phyloP scores from a whole-genome alignment of 805 yeast species.

The Jamesozyma piceae region DNA sequence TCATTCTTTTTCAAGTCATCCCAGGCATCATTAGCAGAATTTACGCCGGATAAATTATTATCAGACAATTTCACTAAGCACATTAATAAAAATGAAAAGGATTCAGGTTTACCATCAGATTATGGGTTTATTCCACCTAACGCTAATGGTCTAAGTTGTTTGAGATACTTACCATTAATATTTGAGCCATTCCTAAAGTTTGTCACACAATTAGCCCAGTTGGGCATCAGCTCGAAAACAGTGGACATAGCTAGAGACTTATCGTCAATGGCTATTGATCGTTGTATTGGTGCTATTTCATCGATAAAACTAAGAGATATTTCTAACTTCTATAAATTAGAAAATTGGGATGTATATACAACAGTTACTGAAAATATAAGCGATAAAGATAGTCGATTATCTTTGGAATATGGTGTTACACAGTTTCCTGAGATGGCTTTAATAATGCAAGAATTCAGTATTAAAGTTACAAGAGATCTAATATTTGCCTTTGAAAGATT shows the following conservation, averaged over 20 bases:
- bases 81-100: conserved; percentile 5
- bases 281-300: conserved; percentile 40
- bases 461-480: conserved; percentile 28
- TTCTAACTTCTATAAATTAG: conserved; percentile 32
- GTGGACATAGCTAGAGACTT: conserved; percentile 32
- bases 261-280: conserved; percentile 33
- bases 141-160: conserved; percentile 52
- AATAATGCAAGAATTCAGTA: conserved; percentile 28
- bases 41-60: not conserved
- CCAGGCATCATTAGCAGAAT: conserved; percentile 10
- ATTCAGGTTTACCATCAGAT: conserved; percentile 25
- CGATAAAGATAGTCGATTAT: not conserved
- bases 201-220: conserved; percentile 37
- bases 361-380: conserved; percentile 11
- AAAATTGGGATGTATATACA: conserved; percentile 32
- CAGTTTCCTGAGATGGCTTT: conserved; percentile 31
- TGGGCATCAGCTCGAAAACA: conserved; percentile 34
- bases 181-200: conserved; percentile 36
- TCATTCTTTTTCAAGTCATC: conserved; percentile 30
- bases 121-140: conserved; percentile 57
- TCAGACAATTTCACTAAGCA: not conserved
- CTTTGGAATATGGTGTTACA: conserved; percentile 29
- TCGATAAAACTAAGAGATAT: conserved; percentile 45
- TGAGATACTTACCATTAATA: conserved; percentile 42
- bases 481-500: conserved; percentile 28